Evolutionary conservation across 208 protist species (phyloP).

Genomic region (Leishmania amazonensis): DNA sequence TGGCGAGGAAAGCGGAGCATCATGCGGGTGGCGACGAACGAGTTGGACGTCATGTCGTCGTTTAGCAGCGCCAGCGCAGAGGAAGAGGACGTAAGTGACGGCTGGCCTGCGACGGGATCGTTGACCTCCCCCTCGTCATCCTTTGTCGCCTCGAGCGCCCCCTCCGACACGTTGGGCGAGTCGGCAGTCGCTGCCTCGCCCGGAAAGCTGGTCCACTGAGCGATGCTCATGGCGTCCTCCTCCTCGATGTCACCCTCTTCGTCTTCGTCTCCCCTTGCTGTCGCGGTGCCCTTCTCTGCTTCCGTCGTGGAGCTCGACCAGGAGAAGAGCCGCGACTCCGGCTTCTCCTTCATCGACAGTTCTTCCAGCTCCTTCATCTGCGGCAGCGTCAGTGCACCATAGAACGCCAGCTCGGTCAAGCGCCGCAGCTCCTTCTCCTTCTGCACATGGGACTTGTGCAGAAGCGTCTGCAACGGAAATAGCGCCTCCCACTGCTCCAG

Average conservation of each 20-base stretch:
- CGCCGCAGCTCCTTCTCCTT: slow-evolving; percentile 39
- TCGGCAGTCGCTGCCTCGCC: not conserved
- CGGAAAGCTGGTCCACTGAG: slow-evolving; percentile 14
- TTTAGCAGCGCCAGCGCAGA: slow-evolving; percentile 26
- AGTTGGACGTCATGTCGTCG: slow-evolving; percentile 72
- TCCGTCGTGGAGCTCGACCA: slow-evolving; percentile 29
- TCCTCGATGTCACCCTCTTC: slow-evolving; percentile 17
- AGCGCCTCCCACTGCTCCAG: slow-evolving; percentile 64
- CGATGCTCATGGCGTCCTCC: slow-evolving; percentile 18
- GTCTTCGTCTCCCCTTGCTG: slow-evolving; percentile 9
- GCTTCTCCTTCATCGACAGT: slow-evolving; percentile 45
- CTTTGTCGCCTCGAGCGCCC: not conserved
- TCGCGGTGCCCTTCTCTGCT: slow-evolving; percentile 7
- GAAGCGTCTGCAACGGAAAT: slow-evolving; percentile 77
- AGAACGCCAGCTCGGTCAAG: slow-evolving; percentile 66
- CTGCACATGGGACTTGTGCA: slow-evolving; percentile 59
- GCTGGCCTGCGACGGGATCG: not conserved
- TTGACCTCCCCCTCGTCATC: not conserved
- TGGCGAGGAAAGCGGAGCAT: slow-evolving; percentile 79
- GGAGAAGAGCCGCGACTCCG: slow-evolving; percentile 32
- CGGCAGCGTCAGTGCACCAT: slow-evolving; percentile 51
- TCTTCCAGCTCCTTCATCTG: slow-evolving; percentile 78
- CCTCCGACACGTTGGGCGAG: not conserved
- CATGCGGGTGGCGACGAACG: slow-evolving; percentile 58
- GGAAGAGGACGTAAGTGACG: slow-evolving; percentile 9